Base-by-base conservation (phyloP, 2,329 filamentous ascomycete species). In the Paracorniculantispora psalliotae region DNA sequence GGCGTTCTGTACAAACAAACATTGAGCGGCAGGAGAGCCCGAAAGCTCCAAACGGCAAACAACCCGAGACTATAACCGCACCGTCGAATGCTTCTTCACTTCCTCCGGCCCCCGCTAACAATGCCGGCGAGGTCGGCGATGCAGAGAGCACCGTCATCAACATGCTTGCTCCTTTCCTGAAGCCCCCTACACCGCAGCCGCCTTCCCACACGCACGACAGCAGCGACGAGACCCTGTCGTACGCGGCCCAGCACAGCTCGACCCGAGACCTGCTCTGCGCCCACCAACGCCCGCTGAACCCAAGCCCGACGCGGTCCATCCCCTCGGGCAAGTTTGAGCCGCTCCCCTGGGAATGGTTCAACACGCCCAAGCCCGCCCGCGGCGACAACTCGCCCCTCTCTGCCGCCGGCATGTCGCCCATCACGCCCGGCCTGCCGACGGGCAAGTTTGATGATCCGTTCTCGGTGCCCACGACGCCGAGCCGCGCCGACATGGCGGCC, bases 331-430 rank as follows among this genome's bases (percentile, higher is more conserved):
- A 69, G 50, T 73, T 73, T 60, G 68, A 69, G 25, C 68, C 68
- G 50, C 70, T 83, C 37, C 81, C 81, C 2, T 84, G 81, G 81
- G 72, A 73, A 17, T 81, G 79, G 71, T 79, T 82, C 59, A 69
- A 73, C 41, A 73, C 69, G 0, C 72, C 72, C 0, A 72, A 67
- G 25, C 73, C 73, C 8, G 49, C 23, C 10, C 44, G 54, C 2
- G 59, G 51, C n/a, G 51, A 50, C 15, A 47, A 57, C 17, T 55
- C 61, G 10, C 52, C 58, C 4, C 21, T 52, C 2, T 53, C 59
- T 7, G 43, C 47, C 39, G n/a, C 51, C 9, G 41, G 59, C 26
- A 51, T 57, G 53, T 60, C 59, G 6, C 59, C 59, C 23, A 57
- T 56, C 25, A 52, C 47, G 6, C 47, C 46, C 3, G 52, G 44